These are phyloP conservation scores for Lactuca saligna DNA, from an alignment of 129 eudicot species.

Conservation along the genomic window DNA sequence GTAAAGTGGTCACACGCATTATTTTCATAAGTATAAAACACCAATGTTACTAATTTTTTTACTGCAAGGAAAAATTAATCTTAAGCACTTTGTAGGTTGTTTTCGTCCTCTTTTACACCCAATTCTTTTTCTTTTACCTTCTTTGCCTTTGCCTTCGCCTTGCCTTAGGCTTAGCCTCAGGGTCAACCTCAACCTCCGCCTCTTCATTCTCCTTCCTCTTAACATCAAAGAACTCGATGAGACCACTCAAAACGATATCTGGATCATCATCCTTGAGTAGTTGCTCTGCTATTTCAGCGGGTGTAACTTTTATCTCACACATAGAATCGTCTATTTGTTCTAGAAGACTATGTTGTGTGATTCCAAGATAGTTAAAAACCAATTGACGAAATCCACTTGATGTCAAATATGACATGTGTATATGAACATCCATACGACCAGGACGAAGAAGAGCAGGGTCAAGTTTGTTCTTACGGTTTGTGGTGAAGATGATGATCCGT, in stretches of 20 bases:
- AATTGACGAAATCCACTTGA: slow-evolving; percentile 39
- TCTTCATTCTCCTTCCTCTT: slow-evolving; percentile 40
- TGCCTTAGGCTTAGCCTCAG: not conserved
- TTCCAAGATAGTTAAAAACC: slow-evolving; percentile 41
- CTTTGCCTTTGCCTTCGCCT: not conserved
- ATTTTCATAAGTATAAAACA: too few species aligned
- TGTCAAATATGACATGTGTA: slow-evolving; percentile 71
- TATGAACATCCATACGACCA: slow-evolving; percentile 85
- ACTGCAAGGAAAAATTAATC: too few species aligned
- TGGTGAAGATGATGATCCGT: slow-evolving; percentile 68
- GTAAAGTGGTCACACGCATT: too few species aligned
- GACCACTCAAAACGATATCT: slow-evolving; percentile 41
- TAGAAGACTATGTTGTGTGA: slow-evolving; percentile 39
- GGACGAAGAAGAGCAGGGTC: slow-evolving; percentile 75
- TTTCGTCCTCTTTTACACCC: too few species aligned
- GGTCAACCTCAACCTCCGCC: slow-evolving; percentile 13
- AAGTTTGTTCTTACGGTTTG: slow-evolving; percentile 60
- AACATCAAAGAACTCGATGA: slow-evolving; percentile 42
- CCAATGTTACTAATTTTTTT: too few species aligned
- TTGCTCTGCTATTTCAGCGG: slow-evolving; percentile 35
- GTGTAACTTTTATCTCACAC: slow-evolving; percentile 34
- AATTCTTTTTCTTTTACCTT: too few species aligned
- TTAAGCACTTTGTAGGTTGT: too few species aligned
- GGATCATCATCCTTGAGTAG: slow-evolving; percentile 48
- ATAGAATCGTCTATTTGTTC: slow-evolving; percentile 48